Conservation (phyloP, 2,329 filamentous ascomycete genomes). For the Stagonosporopsis vannaccii region DNA sequence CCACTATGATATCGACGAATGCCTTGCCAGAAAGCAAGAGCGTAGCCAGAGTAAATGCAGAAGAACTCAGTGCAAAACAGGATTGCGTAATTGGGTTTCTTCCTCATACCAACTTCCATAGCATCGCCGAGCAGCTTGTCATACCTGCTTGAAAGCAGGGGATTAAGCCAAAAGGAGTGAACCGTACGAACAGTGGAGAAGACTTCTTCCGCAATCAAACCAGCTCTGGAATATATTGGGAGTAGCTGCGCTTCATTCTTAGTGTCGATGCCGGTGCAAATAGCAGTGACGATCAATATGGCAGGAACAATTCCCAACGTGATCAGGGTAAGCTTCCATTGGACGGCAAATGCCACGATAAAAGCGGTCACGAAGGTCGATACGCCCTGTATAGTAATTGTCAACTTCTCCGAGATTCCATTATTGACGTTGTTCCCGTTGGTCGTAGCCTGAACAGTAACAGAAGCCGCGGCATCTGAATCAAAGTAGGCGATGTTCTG, state of each 20-base stretch:
- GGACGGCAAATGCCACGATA: constrained; percentile 87
- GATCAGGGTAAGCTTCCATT: constrained; percentile 93
- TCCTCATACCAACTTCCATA: constrained; percentile 55
- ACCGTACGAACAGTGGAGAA: constrained; percentile 60
- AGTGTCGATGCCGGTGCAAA: constrained; percentile 45
- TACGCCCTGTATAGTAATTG: constrained; percentile 52
- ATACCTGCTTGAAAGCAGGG: constrained; percentile 54
- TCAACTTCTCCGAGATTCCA: constrained; percentile 67
- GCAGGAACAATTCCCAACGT: constrained; percentile 58
- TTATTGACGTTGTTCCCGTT: constrained; percentile 95
- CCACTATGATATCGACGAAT: constrained; percentile 62
- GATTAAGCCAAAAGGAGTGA: constrained; percentile 55
- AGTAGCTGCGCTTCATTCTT: constrained; percentile 49
- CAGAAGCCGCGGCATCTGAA: constrained; percentile 88
- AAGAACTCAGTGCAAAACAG: constrained; percentile 55
- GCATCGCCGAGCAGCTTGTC: constrained; percentile 53
- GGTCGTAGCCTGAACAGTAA: constrained; percentile 91
- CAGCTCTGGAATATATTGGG: constrained; percentile 54
- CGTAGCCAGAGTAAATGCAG: constrained; percentile 56
- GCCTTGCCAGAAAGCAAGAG: constrained; percentile 56
- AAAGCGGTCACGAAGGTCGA: constrained; percentile 79
- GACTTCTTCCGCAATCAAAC: constrained; percentile 59
- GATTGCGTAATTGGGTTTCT: constrained; percentile 53
- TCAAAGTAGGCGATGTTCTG: constrained; percentile 63
- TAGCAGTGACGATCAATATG: constrained; percentile 43